A percentile compares a stretch with the other conserved stretches of the same genome.
phyloP scores from a whole-genome alignment of 768 basidiomycete species.

The Melanogaster broomeanus region DNA sequence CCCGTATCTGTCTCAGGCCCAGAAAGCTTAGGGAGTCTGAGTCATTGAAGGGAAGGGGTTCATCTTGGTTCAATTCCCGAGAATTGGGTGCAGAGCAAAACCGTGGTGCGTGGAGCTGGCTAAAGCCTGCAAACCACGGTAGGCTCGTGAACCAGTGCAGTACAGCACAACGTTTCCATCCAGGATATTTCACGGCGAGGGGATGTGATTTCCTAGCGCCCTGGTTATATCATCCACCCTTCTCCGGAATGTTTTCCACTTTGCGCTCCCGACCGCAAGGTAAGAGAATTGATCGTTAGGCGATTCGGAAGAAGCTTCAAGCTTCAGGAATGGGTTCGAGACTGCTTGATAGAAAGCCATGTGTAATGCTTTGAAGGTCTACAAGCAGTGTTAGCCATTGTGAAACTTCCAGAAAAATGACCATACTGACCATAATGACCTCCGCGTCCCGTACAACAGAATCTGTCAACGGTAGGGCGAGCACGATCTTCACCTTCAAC shows the following conservation, averaged over 20 bases:
- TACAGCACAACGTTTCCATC: slow-evolving; percentile 1
- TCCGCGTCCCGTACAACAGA: slow-evolving; percentile 80
- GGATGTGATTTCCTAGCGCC: slow-evolving; percentile 48
- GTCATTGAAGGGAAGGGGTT: slow-evolving; percentile 75
- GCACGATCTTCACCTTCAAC: slow-evolving; percentile 82
- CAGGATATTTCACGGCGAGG: slow-evolving; percentile 18
- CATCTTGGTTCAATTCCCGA: slow-evolving; percentile 52
- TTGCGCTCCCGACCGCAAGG: slow-evolving; percentile 58
- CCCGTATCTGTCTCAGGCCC: slow-evolving; percentile 95
- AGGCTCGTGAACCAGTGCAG: slow-evolving; percentile 24
- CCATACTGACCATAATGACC: slow-evolving; percentile 71
- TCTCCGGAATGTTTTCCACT: slow-evolving; percentile 69
- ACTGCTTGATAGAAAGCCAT: slow-evolving; percentile 83
- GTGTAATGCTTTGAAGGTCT: slow-evolving; percentile 90
- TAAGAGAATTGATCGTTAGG: slow-evolving; percentile 54
- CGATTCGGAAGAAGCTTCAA: slow-evolving; percentile 51
- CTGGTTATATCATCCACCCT: slow-evolving; percentile 76
- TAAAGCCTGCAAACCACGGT: slow-evolving; percentile 27
- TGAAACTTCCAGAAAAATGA: slow-evolving; percentile 2
- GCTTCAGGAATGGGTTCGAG: slow-evolving; percentile 83
- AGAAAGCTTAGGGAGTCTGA: slow-evolving; percentile 64
- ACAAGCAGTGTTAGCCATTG: neutral
- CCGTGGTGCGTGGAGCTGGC: slow-evolving; percentile 24
- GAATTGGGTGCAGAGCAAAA: slow-evolving; percentile 11
- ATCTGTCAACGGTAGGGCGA: slow-evolving; percentile 80